These are phyloP conservation scores for Neonectria neomacrospora DNA, from an alignment of 2,329 filamentous ascomycete genomes.

Conservation along the genomic window DNA sequence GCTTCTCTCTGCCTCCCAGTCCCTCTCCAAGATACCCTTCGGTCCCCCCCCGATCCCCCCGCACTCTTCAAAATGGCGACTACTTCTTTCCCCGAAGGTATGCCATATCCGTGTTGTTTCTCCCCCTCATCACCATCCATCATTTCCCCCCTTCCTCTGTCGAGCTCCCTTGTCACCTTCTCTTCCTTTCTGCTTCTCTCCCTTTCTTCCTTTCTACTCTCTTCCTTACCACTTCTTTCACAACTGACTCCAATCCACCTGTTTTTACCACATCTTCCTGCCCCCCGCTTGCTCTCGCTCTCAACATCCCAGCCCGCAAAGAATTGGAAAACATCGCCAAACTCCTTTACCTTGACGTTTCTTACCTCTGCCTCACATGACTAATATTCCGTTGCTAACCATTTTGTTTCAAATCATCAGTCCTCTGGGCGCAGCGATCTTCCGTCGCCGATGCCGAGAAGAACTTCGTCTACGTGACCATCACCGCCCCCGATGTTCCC, in stretches of 20 bases:
- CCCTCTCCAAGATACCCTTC: conserved; percentile 42
- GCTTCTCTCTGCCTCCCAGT: conserved; percentile 28
- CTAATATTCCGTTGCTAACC: conserved; percentile 25
- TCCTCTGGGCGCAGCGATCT: conserved; percentile 98
- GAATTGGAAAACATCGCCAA: conserved; percentile 2
- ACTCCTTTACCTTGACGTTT: neutral
- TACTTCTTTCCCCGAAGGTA: conserved; percentile 53
- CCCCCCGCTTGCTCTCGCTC: neutral
- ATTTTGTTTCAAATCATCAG: conserved; percentile 57
- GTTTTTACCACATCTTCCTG: neutral
- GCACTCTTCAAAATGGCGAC: conserved; percentile 37
- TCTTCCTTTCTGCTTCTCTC: conserved; percentile 3
- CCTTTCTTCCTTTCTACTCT: neutral
- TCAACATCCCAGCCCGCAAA: neutral
- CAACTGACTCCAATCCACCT: neutral
- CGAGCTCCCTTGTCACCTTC: conserved; percentile 5
- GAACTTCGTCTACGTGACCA: conserved; percentile 95
- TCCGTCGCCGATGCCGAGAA: conserved; percentile 80
- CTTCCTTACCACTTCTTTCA: neutral
- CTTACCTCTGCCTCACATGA: neutral
- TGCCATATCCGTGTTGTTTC: conserved; percentile 33
- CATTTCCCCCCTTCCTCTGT: neutral
- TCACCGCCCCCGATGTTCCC: conserved; percentile 87
- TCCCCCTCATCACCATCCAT: conserved; percentile 22
- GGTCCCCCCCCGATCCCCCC: conserved; percentile 4